Evolutionary conservation across 192 early-diverging fungal species (phyloP).

Genomic region (Entomortierella beljakovae): DNA sequence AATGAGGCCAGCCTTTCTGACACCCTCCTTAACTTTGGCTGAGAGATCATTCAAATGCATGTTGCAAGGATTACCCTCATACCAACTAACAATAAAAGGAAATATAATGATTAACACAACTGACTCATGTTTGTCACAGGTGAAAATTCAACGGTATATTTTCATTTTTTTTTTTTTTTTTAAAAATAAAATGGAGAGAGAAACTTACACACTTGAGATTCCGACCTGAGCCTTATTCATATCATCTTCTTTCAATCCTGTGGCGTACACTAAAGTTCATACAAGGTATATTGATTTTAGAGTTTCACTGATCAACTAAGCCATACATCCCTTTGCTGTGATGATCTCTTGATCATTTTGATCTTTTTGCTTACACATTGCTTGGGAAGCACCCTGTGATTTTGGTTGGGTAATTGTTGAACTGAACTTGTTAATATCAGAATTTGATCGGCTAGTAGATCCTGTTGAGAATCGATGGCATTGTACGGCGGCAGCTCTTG

Average conservation of each 20-base stretch:
- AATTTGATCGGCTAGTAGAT: constrained; percentile 27
- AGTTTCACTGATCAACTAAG: background rate
- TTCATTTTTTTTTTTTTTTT: background rate
- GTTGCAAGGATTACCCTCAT: constrained; percentile 99
- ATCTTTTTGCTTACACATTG: constrained; percentile 81
- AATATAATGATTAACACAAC: background rate
- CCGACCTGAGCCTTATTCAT: constrained; percentile 94
- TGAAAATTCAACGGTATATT: too few relatives aligned
- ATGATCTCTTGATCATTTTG: background rate
- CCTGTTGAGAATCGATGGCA: constrained; percentile 47
- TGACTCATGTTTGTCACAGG: constrained; percentile 39
- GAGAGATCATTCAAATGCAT: constrained; percentile 97
- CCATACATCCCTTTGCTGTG: background rate
- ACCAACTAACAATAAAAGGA: constrained; percentile 72
- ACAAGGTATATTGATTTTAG: background rate
- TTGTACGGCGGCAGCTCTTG: constrained; percentile 33
- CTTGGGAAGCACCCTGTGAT: constrained; percentile 95
- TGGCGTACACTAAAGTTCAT: constrained; percentile 82
- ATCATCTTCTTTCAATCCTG: constrained; percentile 86
- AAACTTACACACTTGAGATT: constrained; percentile 90
- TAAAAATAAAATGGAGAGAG: background rate
- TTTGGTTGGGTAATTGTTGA: constrained; percentile 93
- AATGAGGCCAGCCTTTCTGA: constrained; percentile 87
- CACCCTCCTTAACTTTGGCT: constrained; percentile 91
- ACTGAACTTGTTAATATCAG: constrained; percentile 85